These are phyloP conservation scores for Irineochytrium annulatum DNA, from an alignment of 192 early-diverging fungal genomes.

Conservation along the genomic window DNA sequence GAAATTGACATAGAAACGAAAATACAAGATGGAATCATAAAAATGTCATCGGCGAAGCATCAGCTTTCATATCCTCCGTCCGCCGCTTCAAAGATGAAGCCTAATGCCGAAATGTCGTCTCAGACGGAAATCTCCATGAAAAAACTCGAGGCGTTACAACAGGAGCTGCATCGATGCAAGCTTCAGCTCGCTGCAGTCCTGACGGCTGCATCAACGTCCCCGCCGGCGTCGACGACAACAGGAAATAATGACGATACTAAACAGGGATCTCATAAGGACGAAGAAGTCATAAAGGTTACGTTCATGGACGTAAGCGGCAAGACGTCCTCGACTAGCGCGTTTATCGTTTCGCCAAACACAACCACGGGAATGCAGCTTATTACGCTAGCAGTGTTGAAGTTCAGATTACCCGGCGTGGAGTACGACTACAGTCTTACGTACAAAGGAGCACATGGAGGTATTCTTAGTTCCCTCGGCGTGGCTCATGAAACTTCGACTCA, in stretches of 20 bases:
- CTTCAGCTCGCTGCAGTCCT: slow-evolving; percentile 33
- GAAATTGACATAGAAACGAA: slow-evolving; percentile 57
- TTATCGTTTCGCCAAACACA: slow-evolving; percentile 32
- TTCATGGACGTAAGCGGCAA: slow-evolving; percentile 28
- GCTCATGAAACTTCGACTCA: no score
- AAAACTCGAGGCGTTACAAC: slow-evolving; percentile 42
- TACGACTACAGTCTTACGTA: slow-evolving; percentile 35
- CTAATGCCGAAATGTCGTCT: slow-evolving; percentile 30
- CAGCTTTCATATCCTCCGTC: not conserved
- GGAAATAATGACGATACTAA: slow-evolving; percentile 17
- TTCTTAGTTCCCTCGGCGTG: no score
- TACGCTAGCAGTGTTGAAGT: slow-evolving; percentile 27
- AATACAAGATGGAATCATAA: slow-evolving; percentile 50
- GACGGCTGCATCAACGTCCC: slow-evolving; percentile 13
- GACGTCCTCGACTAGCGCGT: slow-evolving; percentile 30
- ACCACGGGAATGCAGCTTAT: slow-evolving; percentile 28
- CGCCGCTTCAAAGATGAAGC: not conserved
- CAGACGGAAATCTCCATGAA: slow-evolving; percentile 37
- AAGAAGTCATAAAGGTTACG: slow-evolving; percentile 36
- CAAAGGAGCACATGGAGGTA: slow-evolving; percentile 22
- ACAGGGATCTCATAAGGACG: slow-evolving; percentile 16
- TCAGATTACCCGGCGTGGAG: slow-evolving; percentile 25
- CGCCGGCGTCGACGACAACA: not conserved
- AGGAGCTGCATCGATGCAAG: slow-evolving; percentile 43
- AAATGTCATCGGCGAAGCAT: slow-evolving; percentile 37